phyloP scores from a whole-genome alignment of 208 protist genomes.

The Blastocrithidia nonstop region DNA sequence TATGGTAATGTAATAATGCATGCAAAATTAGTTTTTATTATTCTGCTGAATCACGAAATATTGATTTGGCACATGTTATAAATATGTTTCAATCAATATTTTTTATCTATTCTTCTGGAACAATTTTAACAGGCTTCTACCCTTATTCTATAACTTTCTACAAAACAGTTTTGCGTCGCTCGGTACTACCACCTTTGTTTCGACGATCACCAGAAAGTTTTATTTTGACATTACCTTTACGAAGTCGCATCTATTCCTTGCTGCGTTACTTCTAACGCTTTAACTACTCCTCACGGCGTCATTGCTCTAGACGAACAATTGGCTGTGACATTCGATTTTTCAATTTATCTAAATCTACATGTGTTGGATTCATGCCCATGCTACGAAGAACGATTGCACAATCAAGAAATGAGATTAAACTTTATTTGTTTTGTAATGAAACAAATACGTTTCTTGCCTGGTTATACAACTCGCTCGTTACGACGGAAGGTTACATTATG shows the following conservation, averaged over 20 bases:
- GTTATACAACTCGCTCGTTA: slow-evolving; percentile 85
- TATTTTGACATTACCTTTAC: slow-evolving; percentile 7
- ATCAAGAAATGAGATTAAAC: slow-evolving; percentile 79
- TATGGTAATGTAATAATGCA: slow-evolving; percentile 21
- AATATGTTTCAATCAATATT: slow-evolving; percentile 90
- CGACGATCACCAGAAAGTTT: no score
- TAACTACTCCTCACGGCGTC: slow-evolving; percentile 73
- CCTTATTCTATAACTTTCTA: slow-evolving; percentile 19
- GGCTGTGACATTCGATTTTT: slow-evolving; percentile 61
- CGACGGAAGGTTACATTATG: slow-evolving; percentile 29
- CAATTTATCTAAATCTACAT: slow-evolving; percentile 67
- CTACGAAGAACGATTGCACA: slow-evolving; percentile 78
- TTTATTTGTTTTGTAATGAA: slow-evolving; percentile 77
- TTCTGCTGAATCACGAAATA: slow-evolving; percentile 51
- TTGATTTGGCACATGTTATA: slow-evolving; percentile 67
- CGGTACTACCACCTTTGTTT: slow-evolving; percentile 3
- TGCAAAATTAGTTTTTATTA: slow-evolving; percentile 48
- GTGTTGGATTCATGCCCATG: slow-evolving; percentile 84
- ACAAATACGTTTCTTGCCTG: slow-evolving; percentile 60
- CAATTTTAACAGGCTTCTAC: slow-evolving; percentile 26
- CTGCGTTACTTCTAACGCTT: slow-evolving; percentile 60
- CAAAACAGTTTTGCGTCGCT: slow-evolving; percentile 19
- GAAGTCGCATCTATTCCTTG: slow-evolving; percentile 19
- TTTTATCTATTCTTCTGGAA: slow-evolving; percentile 78
- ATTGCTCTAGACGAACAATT: slow-evolving; percentile 60